Conservation (phyloP, 78 protist genomes). For the Dictyostelium intermedium region DNA sequence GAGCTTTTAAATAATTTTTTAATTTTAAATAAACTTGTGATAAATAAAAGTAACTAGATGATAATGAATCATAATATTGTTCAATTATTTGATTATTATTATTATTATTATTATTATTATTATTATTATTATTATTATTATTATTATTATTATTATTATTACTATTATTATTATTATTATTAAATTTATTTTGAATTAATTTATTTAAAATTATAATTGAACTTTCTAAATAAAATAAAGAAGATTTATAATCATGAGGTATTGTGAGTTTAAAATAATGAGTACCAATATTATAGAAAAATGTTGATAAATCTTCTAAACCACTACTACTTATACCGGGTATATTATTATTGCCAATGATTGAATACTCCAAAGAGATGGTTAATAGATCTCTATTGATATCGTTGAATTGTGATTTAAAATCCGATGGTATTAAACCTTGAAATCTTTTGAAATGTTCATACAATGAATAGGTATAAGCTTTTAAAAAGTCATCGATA, state of each 20-base stretch:
- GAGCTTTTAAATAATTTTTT: background rate
- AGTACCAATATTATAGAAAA: background rate
- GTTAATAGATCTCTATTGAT: background rate
- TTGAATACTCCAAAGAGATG: background rate
- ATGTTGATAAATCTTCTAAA: background rate
- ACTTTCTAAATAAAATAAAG: background rate
- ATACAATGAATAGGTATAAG: background rate
- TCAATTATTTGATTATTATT: background rate
- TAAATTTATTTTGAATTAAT: background rate
- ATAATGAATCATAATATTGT: background rate
- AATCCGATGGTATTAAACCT: background rate
- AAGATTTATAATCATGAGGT: background rate
- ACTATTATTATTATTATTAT: background rate
- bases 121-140: background rate
- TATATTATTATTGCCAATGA: background rate
- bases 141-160: background rate
- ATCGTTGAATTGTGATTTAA: background rate
- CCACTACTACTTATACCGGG: background rate
- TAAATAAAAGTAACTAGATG: background rate
- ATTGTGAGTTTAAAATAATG: background rate
- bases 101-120: background rate
- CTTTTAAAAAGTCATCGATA: background rate
- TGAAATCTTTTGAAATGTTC: slow-evolving; percentile 2
- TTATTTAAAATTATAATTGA: background rate
- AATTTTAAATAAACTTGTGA: slow-evolving; percentile 6